Evolutionary conservation across 1,139 yeast genomes (phyloP), one percentile per base, ranked within the genome.

Genomic region (Geotrichum aggregatum): DNA sequence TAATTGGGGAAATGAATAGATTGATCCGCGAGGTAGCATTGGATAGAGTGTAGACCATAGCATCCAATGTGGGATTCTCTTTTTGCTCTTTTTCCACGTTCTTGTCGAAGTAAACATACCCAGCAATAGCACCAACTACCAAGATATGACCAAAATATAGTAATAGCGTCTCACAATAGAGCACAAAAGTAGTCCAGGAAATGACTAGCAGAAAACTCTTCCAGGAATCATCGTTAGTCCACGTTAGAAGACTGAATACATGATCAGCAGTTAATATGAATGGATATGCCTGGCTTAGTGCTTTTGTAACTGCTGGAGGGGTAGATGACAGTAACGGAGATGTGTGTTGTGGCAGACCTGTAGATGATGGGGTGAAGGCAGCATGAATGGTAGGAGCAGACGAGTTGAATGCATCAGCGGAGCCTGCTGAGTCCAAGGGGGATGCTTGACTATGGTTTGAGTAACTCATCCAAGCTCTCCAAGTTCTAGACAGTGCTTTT

Each of bases 201-300:
- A 82, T 72, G 30, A 86, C 79, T 42, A 85, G 63, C 33, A 87
- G 74, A 26, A 87, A 72, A 60, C 89, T 83, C 56, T 84, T 71
- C 88, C 94, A 88, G 45, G 78, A 76, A 67, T 88, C 95, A 42
- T 85, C 91, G 56, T 84, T 83, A 1, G 97, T 87, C 98, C 98
- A 92, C 0, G 98, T 91, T 30, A 87, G 69, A 31, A 91, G 75
- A 35, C 89, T 80, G 52, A 89, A 72, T 6, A 79, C 57, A 60
- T 83, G 82, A 66, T 89, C 88, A 10, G 82, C 80, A 3, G 87
- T 77, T 43, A 86, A 75, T 47, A 91, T 73, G 63, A 87, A 86
- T 2, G 97, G 97, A 65, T 91, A 89, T 7, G 95, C 81, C 58
- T 81, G 78, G 48, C 89, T 79, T 52, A 91, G 75, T 3, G 95